phyloP scores from a whole-genome alignment of 148 eudicot species.

The Camellia lanceoleosa region DNA sequence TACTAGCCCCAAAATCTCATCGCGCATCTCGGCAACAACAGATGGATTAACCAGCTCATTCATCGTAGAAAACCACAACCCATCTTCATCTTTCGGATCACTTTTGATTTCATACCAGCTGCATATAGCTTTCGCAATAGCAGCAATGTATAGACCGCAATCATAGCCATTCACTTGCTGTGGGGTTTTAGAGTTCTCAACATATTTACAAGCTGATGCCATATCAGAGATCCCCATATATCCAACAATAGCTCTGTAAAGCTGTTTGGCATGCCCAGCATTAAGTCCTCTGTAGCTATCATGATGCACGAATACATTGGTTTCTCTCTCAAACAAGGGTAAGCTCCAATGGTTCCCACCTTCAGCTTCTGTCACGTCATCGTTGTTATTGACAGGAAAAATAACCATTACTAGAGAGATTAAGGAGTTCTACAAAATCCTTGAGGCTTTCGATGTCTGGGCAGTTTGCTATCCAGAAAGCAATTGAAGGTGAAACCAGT shows the following conservation, averaged over 20 bases:
- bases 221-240: slow-evolving; percentile 29
- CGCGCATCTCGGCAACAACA: slow-evolving; percentile 43
- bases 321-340: slow-evolving; percentile 50
- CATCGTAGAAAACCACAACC: slow-evolving; percentile 52
- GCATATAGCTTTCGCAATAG: slow-evolving; percentile 65
- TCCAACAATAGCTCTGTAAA: slow-evolving; percentile 39
- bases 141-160: slow-evolving; percentile 77
- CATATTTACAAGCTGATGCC: too few species aligned
- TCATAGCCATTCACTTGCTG: slow-evolving; percentile 75
- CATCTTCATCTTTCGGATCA: slow-evolving; percentile 26
- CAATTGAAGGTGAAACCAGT: slow-evolving; percentile 67
- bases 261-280: slow-evolving; percentile 37
- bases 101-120: slow-evolving; percentile 44
- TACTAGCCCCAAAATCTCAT: slow-evolving; percentile 40
- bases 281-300: slow-evolving; percentile 60
- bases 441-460: slow-evolving; percentile 48
- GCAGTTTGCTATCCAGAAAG: slow-evolving; percentile 85
- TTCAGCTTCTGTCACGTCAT: slow-evolving; percentile 53
- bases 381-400: too few species aligned
- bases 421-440: slow-evolving; percentile 48
- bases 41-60: slow-evolving; percentile 47
- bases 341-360: slow-evolving; percentile 94
- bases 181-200: slow-evolving; percentile 49
- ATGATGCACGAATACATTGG: slow-evolving; percentile 71
- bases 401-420: too few species aligned